phyloP scores from a whole-genome alignment of 352 stramenopile species.

The Phytophthora cryptogea region DNA sequence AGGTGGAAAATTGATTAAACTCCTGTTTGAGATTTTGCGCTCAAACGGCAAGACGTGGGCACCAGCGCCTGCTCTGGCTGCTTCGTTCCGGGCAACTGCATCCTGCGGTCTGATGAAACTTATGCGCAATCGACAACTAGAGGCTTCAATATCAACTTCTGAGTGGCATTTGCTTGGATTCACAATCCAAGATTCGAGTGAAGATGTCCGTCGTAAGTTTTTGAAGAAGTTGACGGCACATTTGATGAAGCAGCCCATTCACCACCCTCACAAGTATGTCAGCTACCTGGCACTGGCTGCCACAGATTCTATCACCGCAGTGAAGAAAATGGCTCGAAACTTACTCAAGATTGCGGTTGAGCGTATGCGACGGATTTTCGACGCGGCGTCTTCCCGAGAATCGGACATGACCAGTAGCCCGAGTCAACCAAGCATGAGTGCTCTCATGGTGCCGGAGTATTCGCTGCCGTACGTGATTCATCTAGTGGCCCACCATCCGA shows the following conservation, averaged over 20 bases:
- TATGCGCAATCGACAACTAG: constrained; percentile 56
- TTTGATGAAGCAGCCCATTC: constrained; percentile 63
- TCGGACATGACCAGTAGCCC: constrained; percentile 19
- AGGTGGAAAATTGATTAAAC: constrained; percentile 43
- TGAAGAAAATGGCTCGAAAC: constrained; percentile 64
- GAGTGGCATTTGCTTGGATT: constrained; percentile 85
- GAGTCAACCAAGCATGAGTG: constrained; percentile 24
- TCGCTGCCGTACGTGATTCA: constrained; percentile 82
- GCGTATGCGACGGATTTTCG: constrained; percentile 79
- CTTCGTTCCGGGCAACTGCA: constrained; percentile 54
- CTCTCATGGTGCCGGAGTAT: constrained; percentile 87
- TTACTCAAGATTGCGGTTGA: constrained; percentile 64
- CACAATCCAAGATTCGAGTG: constrained; percentile 71
- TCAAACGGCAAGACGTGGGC: constrained; percentile 59
- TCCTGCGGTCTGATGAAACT: constrained; percentile 68
- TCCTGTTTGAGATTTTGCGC: constrained; percentile 67
- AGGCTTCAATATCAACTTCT: constrained; percentile 49
- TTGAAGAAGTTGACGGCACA: constrained; percentile 77
- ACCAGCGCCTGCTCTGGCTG: constrained; percentile 39
- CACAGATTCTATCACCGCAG: constrained; percentile 43
- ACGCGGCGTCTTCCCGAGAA: constrained; percentile 46
- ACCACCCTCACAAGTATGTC: constrained; percentile 82
- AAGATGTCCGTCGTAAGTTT: constrained; percentile 73
- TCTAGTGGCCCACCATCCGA: constrained; percentile 76
- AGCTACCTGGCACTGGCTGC: constrained; percentile 74